These are phyloP conservation scores for Ochetophila trinervis DNA, from an alignment of 306 rosid genomes.

Conservation along the genomic window DNA sequence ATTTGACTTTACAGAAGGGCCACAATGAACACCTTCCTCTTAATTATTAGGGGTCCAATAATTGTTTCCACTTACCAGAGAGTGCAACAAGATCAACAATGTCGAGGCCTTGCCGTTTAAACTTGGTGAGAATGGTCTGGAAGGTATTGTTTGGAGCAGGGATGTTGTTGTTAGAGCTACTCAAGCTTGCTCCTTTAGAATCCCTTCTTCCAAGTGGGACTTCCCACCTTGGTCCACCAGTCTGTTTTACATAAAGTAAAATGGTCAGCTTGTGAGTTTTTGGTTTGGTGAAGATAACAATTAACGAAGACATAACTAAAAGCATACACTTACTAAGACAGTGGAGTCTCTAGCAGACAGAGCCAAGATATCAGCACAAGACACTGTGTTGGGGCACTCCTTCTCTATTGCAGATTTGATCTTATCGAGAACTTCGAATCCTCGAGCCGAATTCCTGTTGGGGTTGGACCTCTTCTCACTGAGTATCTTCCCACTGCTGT, in stretches of 20 bases:
- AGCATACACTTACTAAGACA: constrained; percentile 47
- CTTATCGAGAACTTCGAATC: constrained; percentile 75
- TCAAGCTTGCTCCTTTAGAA: constrained; percentile 66
- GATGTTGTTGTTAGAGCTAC: constrained; percentile 85
- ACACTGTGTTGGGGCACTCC: constrained; percentile 71
- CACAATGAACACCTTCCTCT: too few relatives aligned
- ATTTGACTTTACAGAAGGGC: too few relatives aligned
- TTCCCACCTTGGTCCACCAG: constrained; percentile 87
- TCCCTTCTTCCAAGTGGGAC: constrained; percentile 90
- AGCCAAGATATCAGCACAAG: constrained; percentile 89
- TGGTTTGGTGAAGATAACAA: not conserved
- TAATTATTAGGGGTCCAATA: too few relatives aligned
- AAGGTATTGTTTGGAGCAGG: constrained; percentile 97
- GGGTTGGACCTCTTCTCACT: constrained; percentile 81
- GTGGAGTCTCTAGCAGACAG: constrained; percentile 88
- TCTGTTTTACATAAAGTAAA: constrained; percentile 25
- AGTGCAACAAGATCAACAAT: constrained; percentile 82
- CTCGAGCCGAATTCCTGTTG: constrained; percentile 69
- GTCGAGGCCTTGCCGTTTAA: constrained; percentile 71
- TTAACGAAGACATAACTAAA: constrained; percentile 2
- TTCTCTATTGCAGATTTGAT: constrained; percentile 70
- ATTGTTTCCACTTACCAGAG: constrained; percentile 46
- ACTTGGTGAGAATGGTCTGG: constrained; percentile 76
- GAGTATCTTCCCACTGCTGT: constrained; percentile 48
- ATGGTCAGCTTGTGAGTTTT: constrained; percentile 8